Evolutionary conservation across 2,329 filamentous ascomycete genomes (phyloP).

Genomic region (Xylaria sp.): DNA sequence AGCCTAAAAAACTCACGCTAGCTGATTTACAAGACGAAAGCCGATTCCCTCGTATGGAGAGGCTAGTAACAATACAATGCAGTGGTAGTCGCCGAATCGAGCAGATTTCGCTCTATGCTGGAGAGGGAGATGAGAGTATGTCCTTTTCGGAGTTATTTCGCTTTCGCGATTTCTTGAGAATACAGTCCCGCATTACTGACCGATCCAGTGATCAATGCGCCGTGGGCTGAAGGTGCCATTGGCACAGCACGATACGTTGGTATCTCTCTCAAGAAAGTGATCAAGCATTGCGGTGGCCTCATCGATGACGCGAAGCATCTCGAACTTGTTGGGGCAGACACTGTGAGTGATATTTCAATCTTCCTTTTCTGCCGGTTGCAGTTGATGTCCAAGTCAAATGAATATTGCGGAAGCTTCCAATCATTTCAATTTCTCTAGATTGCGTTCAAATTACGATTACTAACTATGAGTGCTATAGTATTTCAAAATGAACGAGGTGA

Average conservation of each 20-base stretch:
- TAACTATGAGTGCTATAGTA: constrained; percentile 54
- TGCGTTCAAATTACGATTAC: not conserved
- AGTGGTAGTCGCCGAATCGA: constrained; percentile 76
- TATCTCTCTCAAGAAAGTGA: constrained; percentile 74
- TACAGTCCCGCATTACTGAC: not conserved
- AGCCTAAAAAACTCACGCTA: constrained; percentile 67
- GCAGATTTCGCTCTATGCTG: constrained; percentile 73
- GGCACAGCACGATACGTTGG: constrained; percentile 71
- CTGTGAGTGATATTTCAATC: constrained; percentile 44
- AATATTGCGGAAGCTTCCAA: not conserved
- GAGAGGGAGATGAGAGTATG: constrained; percentile 70
- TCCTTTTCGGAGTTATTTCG: not conserved
- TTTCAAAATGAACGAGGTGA: constrained; percentile 73
- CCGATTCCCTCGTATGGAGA: constrained; percentile 69
- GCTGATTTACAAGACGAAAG: constrained; percentile 70
- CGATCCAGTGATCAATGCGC: constrained; percentile 56
- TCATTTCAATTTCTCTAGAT: not conserved
- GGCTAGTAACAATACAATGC: constrained; percentile 72
- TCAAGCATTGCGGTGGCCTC: constrained; percentile 76
- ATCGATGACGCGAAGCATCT: constrained; percentile 66
- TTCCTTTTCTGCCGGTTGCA: not conserved
- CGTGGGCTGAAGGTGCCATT: constrained; percentile 75
- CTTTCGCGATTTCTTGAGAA: not conserved
- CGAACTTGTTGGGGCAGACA: constrained; percentile 77
- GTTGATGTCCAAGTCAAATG: not conserved